Evolutionary conservation across 1,139 yeast genomes (phyloP), one percentile per base, ranked within the genome.

Genomic region (Geotrichum carabidarum): DNA sequence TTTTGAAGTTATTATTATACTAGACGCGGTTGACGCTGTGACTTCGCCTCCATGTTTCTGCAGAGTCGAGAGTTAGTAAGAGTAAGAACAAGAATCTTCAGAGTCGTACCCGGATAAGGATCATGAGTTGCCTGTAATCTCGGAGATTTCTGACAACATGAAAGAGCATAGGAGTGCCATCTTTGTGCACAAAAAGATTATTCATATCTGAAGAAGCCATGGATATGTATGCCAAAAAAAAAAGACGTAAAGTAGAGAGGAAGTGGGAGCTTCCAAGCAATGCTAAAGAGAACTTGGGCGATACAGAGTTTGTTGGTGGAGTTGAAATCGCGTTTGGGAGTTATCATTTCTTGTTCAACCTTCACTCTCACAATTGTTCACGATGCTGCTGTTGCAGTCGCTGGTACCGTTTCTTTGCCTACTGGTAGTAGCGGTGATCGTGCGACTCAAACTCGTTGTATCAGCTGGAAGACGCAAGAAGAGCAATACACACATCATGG

Each of bases 401-500:
- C 27, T 22, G 27, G 27, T 22, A 22, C 27, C 27, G 27, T 22
- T 22, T 22, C 27, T 22, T 22, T 22, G 27, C 27, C 27, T 22
- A 5, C 27, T 22, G 32, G 46, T 6, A 2, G 34, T 43, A 6
- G 14, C 32, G 8, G 34, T 18, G 4, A 43, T 43, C n/a, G 12
- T 43, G 30, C 46, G 46, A 17, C 12, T 43, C 2, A 43, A 43
- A 18, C 8, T 30, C 6, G 36, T 43, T 12, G 9, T 30, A 12
- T 14, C 46, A 35, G 14, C 30, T n/a, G 35, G 11, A n/a, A 17
- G 27, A 6, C 34, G 12, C 17, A 14, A n/a, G 15, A 17, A 30
- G 9, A 17, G n/a, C 11, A 35, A 17, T 6, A 30, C 48, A 34
- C 58, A 50, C 14, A 41, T 66, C 35, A 64, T 66, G 66, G 57